Percentiles rank a stretch among this genome's conserved stretches.
Evolutionary conservation across 2,329 filamentous ascomycete species (phyloP).

Genomic region (Colletotrichum melonis): DNA sequence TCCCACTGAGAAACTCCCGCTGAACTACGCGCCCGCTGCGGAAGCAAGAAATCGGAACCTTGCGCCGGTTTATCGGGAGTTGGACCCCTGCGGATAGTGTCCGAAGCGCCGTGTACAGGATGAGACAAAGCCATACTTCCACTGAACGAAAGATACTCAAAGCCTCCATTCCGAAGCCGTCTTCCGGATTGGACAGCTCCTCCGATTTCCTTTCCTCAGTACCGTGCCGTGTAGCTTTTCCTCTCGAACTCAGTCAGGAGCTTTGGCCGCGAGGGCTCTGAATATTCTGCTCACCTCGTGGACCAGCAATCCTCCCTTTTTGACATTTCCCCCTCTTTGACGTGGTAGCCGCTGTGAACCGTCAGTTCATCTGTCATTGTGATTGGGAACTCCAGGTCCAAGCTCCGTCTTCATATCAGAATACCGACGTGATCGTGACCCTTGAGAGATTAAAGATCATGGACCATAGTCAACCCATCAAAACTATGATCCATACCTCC

Average conservation of each 20-base stretch:
- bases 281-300: background rate
- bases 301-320: background rate
- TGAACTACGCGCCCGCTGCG: background rate
- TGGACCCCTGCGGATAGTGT: background rate
- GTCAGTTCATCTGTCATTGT: background rate
- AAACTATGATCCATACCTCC: background rate
- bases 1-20: background rate
- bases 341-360: background rate
- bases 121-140: background rate
- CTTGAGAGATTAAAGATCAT: background rate
- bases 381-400: background rate
- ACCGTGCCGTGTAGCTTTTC: no score
- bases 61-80: background rate
- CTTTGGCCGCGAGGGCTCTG: no score
- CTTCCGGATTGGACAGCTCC: background rate
- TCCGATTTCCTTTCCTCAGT: background rate
- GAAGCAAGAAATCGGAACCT: background rate
- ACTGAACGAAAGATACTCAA: background rate
- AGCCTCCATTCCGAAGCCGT: background rate
- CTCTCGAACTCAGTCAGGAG: no score
- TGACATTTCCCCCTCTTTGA: background rate
- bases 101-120: background rate
- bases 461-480: background rate
- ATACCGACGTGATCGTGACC: no score
- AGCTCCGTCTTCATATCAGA: background rate